Conservation (phyloP, 176 grass and related monocot species). For the Bolboschoenus planiculmis region DNA sequence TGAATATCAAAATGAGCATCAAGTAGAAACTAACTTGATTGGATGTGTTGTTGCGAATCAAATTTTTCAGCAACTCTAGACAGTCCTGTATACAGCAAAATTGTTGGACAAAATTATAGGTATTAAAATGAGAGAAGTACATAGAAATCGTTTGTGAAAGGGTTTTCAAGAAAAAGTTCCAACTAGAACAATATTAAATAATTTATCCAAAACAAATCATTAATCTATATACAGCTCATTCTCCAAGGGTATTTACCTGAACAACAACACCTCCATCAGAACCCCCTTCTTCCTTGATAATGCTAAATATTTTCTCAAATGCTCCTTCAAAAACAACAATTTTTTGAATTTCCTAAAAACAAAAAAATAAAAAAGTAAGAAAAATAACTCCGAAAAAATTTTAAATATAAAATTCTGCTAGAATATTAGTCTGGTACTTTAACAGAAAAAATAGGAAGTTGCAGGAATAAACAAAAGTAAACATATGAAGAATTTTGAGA, state of each 20-base stretch:
- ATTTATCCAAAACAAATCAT: not conserved
- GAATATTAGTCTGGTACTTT: not conserved
- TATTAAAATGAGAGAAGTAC: not conserved
- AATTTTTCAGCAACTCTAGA: conserved; percentile 93
- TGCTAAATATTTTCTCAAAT: conserved; percentile 99
- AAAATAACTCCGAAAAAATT: not conserved
- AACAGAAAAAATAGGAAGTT: not conserved
- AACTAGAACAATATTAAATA: conserved; percentile 5
- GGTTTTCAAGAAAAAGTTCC: not conserved
- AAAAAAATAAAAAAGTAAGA: conserved; percentile 15
- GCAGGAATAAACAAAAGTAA: conserved; percentile 20
- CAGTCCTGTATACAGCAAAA: conserved; percentile 61
- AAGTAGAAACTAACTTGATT: conserved; percentile 64
- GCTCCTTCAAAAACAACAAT: conserved; percentile 96
- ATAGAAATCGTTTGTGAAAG: not conserved
- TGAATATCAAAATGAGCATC: conserved; percentile 23
- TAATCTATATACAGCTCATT: not conserved
- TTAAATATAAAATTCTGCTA: not conserved
- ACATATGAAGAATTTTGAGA: conserved; percentile 14
- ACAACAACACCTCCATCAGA: conserved; percentile 99
- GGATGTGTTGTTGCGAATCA: conserved; percentile 76
- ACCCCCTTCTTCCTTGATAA: conserved; percentile 91
- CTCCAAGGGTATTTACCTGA: conserved; percentile 52
- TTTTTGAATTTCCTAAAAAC: conserved; percentile 98
- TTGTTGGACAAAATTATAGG: not conserved